Evolutionary conservation across 176 grass and related monocot species (phyloP).

Genomic region (Poa pratensis): DNA sequence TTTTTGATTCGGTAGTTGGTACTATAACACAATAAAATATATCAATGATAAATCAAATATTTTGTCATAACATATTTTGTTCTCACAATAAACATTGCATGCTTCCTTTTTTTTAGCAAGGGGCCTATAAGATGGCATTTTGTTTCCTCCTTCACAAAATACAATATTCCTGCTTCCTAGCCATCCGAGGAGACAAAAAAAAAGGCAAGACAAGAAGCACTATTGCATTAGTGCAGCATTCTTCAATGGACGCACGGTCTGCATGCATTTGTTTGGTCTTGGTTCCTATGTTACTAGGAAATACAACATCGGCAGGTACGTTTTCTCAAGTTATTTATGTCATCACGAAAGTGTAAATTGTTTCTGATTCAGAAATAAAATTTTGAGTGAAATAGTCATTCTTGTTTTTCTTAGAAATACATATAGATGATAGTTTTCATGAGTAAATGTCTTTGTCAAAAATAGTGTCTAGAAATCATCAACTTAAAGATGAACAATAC

Average conservation of each 20-base stretch:
- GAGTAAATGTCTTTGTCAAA: neutral
- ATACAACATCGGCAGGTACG: neutral
- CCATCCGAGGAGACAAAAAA: neutral
- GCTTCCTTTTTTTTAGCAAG: neutral
- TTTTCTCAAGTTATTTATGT: neutral
- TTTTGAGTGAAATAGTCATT: neutral
- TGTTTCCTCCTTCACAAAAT: neutral
- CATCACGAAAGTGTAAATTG: neutral
- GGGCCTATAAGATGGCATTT: neutral
- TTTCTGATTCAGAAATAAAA: neutral
- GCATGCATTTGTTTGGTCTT: neutral
- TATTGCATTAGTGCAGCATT: neutral
- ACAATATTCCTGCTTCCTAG: neutral
- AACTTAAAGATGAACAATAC: neutral
- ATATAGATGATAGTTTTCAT: neutral
- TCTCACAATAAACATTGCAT: neutral
- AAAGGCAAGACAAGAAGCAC: neutral
- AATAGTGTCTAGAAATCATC: neutral
- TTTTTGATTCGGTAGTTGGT: neutral
- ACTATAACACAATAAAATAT: neutral
- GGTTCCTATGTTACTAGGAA: neutral
- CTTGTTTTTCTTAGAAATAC: neutral
- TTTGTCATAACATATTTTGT: neutral
- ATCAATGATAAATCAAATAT: neutral
- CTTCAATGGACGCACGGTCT: neutral